Evolutionary conservation across 2,329 filamentous ascomycete species (phyloP).

Genomic region (Aspergillus alliaceus): DNA sequence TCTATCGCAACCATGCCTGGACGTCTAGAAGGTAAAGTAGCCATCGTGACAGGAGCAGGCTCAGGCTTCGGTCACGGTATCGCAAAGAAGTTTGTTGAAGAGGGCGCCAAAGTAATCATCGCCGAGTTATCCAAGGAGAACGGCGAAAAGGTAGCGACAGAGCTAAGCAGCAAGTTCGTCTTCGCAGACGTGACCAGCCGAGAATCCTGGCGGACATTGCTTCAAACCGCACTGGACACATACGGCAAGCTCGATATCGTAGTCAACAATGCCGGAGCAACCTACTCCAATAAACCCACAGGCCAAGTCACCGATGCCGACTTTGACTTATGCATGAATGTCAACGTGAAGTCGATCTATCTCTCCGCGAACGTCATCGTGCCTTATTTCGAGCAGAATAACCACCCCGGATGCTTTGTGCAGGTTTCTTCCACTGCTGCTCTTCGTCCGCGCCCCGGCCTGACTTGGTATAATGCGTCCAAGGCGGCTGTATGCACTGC

Average conservation of each 20-base stretch:
- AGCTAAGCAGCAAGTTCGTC: constrained; percentile 21
- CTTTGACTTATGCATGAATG: constrained; percentile 40
- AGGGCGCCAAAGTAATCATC: constrained; percentile 39
- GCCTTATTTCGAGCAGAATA: constrained; percentile 35
- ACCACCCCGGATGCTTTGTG: constrained; percentile 37
- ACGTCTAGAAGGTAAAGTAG: constrained; percentile 40
- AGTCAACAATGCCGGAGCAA: constrained; percentile 47
- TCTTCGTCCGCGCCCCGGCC: constrained; percentile 36
- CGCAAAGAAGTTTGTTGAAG: constrained; percentile 34
- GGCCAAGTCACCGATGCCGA: constrained; percentile 40
- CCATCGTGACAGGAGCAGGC: constrained; percentile 41
- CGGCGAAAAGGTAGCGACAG: constrained; percentile 23
- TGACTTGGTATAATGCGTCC: constrained; percentile 45
- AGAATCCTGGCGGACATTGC: constrained; percentile 28
- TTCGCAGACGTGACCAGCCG: constrained; percentile 26
- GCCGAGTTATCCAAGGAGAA: constrained; percentile 35
- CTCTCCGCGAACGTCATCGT: constrained; percentile 34
- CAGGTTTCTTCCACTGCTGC: constrained; percentile 43
- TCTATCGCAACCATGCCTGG: constrained; percentile 4
- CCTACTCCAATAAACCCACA: constrained; percentile 38
- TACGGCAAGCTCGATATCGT: constrained; percentile 40
- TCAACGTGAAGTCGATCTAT: constrained; percentile 44
- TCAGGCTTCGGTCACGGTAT: constrained; percentile 41
- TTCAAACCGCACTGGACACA: constrained; percentile 22
- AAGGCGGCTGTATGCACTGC: constrained; percentile 42